Conservation (phyloP, 768 basidiomycete genomes). For the Leccinum truebloodii region DNA sequence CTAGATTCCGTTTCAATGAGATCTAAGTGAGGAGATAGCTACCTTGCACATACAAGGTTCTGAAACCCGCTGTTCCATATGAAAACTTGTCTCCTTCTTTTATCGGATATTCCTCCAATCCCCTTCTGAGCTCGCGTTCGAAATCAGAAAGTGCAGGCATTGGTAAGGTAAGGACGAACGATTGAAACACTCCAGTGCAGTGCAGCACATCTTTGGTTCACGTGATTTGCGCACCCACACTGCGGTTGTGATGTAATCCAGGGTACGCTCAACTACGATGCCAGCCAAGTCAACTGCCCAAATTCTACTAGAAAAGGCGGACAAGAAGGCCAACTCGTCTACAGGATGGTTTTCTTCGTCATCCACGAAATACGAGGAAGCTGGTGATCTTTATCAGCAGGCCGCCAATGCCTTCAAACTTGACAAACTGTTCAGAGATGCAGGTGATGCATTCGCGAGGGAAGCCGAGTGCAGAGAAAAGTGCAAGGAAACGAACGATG, state of each 20-base stretch:
- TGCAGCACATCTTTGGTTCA: conserved; percentile 3
- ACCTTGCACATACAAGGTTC: conserved; percentile 68
- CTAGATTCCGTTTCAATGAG: conserved; percentile 38
- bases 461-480: conserved; percentile 95
- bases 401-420: conserved; percentile 93
- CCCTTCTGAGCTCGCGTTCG: conserved; percentile 45
- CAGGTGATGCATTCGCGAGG: conserved; percentile 88
- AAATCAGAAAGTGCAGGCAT: conserved; percentile 39
- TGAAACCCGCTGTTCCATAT: conserved; percentile 95
- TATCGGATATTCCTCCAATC: conserved; percentile 69
- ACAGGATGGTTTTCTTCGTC: conserved; percentile 87
- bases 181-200: neutral
- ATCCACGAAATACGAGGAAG: conserved; percentile 88
- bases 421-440: conserved; percentile 89
- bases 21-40: conserved; percentile 5
- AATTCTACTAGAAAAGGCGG: conserved; percentile 77
- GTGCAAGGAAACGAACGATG: conserved; percentile 86
- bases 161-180: neutral
- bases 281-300: conserved; percentile 79
- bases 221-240: conserved; percentile 16
- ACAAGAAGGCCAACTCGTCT: conserved; percentile 88
- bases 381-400: conserved; percentile 92
- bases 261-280: conserved; percentile 41
- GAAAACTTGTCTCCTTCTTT: conserved; percentile 68
- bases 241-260: neutral